Evolutionary conservation across 352 stramenopile species (phyloP), one percentile per base, ranked within the genome.

Genomic region (Thalassiosira livingstoniorum): DNA sequence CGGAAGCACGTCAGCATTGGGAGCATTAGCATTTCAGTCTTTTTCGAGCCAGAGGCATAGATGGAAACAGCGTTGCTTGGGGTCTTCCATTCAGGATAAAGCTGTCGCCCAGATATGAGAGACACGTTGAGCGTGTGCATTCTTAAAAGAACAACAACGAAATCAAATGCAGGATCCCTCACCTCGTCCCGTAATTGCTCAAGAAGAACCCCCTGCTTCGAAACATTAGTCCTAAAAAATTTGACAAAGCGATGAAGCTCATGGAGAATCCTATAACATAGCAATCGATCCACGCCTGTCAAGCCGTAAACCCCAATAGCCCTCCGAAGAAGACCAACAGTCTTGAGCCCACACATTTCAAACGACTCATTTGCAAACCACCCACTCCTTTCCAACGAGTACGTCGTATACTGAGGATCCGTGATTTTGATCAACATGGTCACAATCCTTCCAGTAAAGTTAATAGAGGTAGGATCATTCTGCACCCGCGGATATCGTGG

Each of bases 21-120:
- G 83, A 96, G 96, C 94, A 98, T 97, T 39, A 98, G 93, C 80
- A 97, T 97, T 85, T 98, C 95, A 2, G 97, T 94, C 66, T 98
- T 98, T 85, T 97, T 98, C 32, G 97, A 72, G 29, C 94, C 95
- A 27, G 91, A 91, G 4, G 96, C 90, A 82, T 98, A 98, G 15
- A 98, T 76, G 15, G 93, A 92, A 18, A 89, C 91, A 5, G 94
- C 95, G 71, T 98, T 95, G 25, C 95, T 85, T 0, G 95, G 95
- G 55, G 97, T 92, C 77, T 96, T 96, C 93, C 95, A 97, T 75
- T 97, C 92, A 0, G 96, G 95, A 47, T 93, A 91, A 51, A 97
- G 68, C 63, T 88, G 35, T 53, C 27, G 32, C 37, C 11, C 31
- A 62, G 25, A 47, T n/a, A n/a, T n/a, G n/a, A n/a, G n/a, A n/a